Percentiles rank a stretch among this genome's conserved stretches.
Evolutionary conservation across 768 basidiomycete genomes (phyloP).

Genomic region (Cytidiella melzeri): DNA sequence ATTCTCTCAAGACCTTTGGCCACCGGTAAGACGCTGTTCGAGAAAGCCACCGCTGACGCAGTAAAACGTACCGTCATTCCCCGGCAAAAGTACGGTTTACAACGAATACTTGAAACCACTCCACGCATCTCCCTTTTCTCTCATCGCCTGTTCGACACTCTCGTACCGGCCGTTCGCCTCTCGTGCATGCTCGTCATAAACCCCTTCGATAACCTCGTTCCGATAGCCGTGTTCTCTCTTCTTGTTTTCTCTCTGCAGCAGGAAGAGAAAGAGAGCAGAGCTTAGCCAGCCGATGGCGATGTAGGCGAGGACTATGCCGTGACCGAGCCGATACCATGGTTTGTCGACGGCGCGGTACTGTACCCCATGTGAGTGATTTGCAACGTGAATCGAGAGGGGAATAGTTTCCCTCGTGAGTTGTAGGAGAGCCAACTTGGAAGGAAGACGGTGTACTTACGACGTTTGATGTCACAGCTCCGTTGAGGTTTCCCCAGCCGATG

Average conservation of each 20-base stretch:
- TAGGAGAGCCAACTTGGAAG: too few relatives aligned
- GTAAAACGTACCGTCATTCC: too few relatives aligned
- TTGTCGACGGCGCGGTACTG: slow-evolving; percentile 60
- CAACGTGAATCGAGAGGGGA: too few relatives aligned
- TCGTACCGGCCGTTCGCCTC: slow-evolving; percentile 47
- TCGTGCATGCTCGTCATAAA: slow-evolving; percentile 37
- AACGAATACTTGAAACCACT: slow-evolving; percentile 69
- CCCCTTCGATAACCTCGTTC: slow-evolving; percentile 55
- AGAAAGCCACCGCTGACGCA: too few relatives aligned
- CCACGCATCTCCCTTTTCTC: slow-evolving; percentile 65
- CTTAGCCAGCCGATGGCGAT: slow-evolving; percentile 58
- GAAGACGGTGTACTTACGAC: slow-evolving; percentile 38
- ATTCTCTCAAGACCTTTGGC: too few relatives aligned
- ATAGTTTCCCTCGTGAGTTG: too few relatives aligned
- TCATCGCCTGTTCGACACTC: slow-evolving; percentile 50
- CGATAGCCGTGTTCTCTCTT: slow-evolving; percentile 60
- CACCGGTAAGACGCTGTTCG: too few relatives aligned
- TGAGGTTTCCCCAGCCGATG: slow-evolving; percentile 64
- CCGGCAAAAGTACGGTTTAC: too few relatives aligned
- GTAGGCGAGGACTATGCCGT: slow-evolving; percentile 64
- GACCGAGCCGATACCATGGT: slow-evolving; percentile 67
- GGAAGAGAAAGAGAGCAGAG: slow-evolving; percentile 40
- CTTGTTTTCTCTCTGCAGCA: slow-evolving; percentile 53
- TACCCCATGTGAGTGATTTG: not conserved
- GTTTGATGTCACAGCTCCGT: slow-evolving; percentile 63